phyloP scores from a whole-genome alignment of 805 yeast species.

The Wickerhamiella azymoides region DNA sequence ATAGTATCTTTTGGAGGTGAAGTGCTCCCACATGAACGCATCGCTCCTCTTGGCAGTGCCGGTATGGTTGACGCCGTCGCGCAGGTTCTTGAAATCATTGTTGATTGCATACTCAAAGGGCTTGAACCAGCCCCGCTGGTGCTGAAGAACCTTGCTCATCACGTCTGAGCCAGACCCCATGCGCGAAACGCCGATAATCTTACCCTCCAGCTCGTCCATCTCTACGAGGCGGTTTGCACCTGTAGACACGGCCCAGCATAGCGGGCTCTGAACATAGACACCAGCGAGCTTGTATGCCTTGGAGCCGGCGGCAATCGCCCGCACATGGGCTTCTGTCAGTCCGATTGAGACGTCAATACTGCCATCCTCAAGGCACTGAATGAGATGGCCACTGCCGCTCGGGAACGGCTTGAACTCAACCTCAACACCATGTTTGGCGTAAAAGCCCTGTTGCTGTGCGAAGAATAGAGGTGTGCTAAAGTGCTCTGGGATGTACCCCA shows the following conservation, averaged over 20 bases:
- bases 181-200: constrained; percentile 63
- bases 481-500: constrained; percentile 86
- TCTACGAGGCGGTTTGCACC: constrained; percentile 47
- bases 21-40: constrained; percentile 93
- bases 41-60: constrained; percentile 40
- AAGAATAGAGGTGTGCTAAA: constrained; percentile 76
- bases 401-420: constrained; percentile 55
- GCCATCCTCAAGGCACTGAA: constrained; percentile 49
- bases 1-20: constrained; percentile 75
- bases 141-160: constrained; percentile 75
- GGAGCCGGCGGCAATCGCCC: constrained; percentile 64
- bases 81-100: constrained; percentile 56
- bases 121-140: constrained; percentile 37
- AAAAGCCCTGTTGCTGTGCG: constrained; percentile 49
- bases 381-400: constrained; percentile 80
- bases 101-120: constrained; percentile 39
- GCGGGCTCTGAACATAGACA: constrained; percentile 73
- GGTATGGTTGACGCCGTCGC: constrained; percentile 61
- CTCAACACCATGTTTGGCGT: constrained; percentile 34
- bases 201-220: constrained; percentile 38
- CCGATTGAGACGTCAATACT: constrained; percentile 71
- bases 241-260: constrained; percentile 82
- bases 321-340: constrained; percentile 78
- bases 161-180: constrained; percentile 87
- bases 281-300: constrained; percentile 53